These are phyloP conservation scores for Bryoerythrophyllum caledonicum DNA, from an alignment of 225 moss, liverwort and hornwort genomes.

Conservation along the genomic window DNA sequence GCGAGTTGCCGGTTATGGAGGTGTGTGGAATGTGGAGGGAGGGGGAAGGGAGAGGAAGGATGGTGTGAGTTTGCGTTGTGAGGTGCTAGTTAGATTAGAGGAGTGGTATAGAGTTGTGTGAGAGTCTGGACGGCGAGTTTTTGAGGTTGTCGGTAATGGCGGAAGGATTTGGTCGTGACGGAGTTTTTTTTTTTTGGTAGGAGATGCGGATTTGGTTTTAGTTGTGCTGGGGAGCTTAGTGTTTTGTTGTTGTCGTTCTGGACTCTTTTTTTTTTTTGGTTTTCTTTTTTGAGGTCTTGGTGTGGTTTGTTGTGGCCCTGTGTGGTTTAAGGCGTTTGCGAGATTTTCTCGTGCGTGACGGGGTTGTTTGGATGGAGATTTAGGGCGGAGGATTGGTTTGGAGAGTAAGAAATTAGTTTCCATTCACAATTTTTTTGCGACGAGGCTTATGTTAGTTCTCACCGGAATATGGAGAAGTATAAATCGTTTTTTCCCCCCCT, in stretches of 20 bases:
- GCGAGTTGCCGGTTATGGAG: slow-evolving; percentile 4
- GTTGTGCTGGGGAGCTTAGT: not conserved
- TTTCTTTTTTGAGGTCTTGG: not conserved
- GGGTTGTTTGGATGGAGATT: not conserved
- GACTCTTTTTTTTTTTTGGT: not conserved
- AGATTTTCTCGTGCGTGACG: not conserved
- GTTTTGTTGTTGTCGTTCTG: not conserved
- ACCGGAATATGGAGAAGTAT: not conserved
- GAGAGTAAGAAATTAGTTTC: not conserved
- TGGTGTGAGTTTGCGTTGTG: not conserved
- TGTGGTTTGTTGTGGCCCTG: slow-evolving; percentile 11
- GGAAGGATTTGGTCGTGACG: not conserved
- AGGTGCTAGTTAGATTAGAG: not conserved
- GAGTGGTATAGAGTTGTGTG: not conserved
- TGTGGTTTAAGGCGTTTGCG: not conserved
- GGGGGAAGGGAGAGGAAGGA: not conserved
- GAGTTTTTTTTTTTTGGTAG: not conserved
- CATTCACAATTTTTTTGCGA: not conserved
- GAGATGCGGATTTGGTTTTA: not conserved
- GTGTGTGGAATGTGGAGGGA: slow-evolving; percentile 27
- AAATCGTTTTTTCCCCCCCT: not conserved
- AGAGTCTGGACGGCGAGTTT: not conserved
- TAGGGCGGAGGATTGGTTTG: not conserved
- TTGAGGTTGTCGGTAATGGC: not conserved
- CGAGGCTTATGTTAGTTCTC: not conserved